Evolutionary conservation across 108 stramenopile genomes (phyloP), one percentile per base, ranked within the genome.

Genomic region (Cyclotella baltica): DNA sequence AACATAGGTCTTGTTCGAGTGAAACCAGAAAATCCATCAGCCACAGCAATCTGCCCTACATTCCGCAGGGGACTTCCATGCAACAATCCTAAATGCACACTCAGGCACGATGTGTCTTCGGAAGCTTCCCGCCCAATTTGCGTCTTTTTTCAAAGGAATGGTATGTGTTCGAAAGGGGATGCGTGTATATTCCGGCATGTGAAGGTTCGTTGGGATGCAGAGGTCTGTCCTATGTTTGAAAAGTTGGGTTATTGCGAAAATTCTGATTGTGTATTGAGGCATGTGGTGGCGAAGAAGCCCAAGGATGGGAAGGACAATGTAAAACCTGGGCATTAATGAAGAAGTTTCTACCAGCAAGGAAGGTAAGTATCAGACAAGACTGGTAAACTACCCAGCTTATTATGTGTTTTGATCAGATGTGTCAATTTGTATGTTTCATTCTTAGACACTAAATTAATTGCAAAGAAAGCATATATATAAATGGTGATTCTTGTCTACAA

Each of bases 61-160:
- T 90, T 88, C 62, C 67, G 81, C n/a, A 57, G 77, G 52, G 93
- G 93, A 30, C 66, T 86, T 6, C 76, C 84, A 47, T 93, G 93
- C 61, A 87, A 80, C n/a, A 83, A 93, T 62, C 67, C 76, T 29
- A 83, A 67, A 63, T 93, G 93, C 63, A 68, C 48, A 47, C 87
- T 86, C 47, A 86, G 93, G 31, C 93, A 93, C 62, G 93, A 93
- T 62, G 83, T 91, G 55, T 80, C 90, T 11, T 77, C 80, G 10
- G 90, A 93, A 72, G 82, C 79, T n/a, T 84, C 87, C 1, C 69
- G 82, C 15, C 93, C 93, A 35, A 88, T 90, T n/a, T 93, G 93
- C 35, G 87, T 83, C 19, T 93, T 88, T 76, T 93, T 93, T 62
- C 89, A 90, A 46, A 83, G 87, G 11, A 80, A 92, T 59, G 93